Evolutionary conservation across 108 stramenopile genomes (phyloP).

Genomic region (Seminavis robusta): DNA sequence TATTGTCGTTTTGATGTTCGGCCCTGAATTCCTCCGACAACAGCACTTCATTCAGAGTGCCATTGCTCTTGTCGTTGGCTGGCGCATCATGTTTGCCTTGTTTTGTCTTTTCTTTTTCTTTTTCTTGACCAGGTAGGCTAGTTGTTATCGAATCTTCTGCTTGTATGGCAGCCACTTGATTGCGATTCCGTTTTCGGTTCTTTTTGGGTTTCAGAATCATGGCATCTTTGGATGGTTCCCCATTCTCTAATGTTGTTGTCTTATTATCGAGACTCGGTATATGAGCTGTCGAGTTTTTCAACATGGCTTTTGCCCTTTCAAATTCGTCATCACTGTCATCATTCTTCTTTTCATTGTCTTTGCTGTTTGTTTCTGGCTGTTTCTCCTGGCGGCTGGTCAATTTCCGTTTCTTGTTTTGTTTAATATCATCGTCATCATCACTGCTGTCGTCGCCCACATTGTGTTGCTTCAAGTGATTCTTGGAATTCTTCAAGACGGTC

Average conservation of each 20-base stretch:
- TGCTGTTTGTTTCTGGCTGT: conserved; percentile 5
- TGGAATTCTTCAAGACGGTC: conserved; percentile 43
- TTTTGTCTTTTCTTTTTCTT: background rate
- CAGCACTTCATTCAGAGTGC: conserved; percentile 21
- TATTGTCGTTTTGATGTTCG: conserved; percentile 34
- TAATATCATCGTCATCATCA: conserved; percentile 4
- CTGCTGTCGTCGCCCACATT: conserved; percentile 4
- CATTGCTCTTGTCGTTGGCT: conserved; percentile 1
- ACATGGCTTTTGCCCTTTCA: no score
- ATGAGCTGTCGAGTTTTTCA: no score
- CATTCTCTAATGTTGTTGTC: background rate
- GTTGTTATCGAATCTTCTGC: no score
- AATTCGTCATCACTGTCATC: conserved; percentile 16
- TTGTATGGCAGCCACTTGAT: no score
- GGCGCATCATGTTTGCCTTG: conserved; percentile 4
- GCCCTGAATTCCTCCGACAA: conserved; percentile 58
- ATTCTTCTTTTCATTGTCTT: conserved; percentile 11
- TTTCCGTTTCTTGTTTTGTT: background rate
- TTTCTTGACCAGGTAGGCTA: no score
- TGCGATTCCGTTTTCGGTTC: no score
- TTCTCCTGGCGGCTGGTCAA: no score
- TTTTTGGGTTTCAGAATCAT: background rate
- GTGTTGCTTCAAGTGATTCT: conserved; percentile 38
- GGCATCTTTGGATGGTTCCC: background rate
- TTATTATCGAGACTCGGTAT: no score